Base-by-base conservation (phyloP, 1,284 basidiomycete species). In the Megacollybia platyphylla region DNA sequence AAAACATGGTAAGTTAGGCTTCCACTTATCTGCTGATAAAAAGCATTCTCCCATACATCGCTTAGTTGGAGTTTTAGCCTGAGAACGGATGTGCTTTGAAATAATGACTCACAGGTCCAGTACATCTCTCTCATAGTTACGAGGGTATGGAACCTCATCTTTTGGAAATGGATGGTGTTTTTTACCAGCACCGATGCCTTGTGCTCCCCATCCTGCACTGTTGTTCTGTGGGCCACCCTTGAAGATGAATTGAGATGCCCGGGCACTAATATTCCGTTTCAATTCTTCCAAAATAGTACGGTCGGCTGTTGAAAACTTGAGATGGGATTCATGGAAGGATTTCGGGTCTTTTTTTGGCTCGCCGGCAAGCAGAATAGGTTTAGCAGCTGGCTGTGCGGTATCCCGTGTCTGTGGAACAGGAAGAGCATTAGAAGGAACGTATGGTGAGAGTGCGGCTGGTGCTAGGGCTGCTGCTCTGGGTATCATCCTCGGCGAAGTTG, bases 21-120 rank as follows among this genome's bases (percentile, higher is more conserved):
- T 36, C 68, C 65, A 46, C 67, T 71, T 7, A 75, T 57, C 42
- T 74, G 69, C 42, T 70, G 61, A 45, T 64, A 65, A 51, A 71
- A 73, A 41, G 67, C 54, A 11, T 68, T 71, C 54, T 81, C 78
- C 78, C 79, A 80, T n/a, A 77, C 69, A 48, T 82, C 80, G 49
- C 79, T 81, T 54, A n/a, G 7, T 38, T 37, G 35, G 39, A 42
- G n/a, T 20, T 29, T 17, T 13, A 37, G 34, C 20, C 37, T 41
- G 13, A 40, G 43, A 9, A 45, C 38, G 39, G 30, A 29, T 15
- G 20, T 37, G 17, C 42, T 48, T 45, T 24, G 28, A 7, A 20
- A 43, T 36, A n/a, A 41, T 11, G n/a, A 67, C 79, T 63, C 54
- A 82, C 79, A 78, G 55, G 59, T 83, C 79, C 13, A 81, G 53